Base-by-base conservation (phyloP, 768 basidiomycete species). In the Boletus eberwhitei region DNA sequence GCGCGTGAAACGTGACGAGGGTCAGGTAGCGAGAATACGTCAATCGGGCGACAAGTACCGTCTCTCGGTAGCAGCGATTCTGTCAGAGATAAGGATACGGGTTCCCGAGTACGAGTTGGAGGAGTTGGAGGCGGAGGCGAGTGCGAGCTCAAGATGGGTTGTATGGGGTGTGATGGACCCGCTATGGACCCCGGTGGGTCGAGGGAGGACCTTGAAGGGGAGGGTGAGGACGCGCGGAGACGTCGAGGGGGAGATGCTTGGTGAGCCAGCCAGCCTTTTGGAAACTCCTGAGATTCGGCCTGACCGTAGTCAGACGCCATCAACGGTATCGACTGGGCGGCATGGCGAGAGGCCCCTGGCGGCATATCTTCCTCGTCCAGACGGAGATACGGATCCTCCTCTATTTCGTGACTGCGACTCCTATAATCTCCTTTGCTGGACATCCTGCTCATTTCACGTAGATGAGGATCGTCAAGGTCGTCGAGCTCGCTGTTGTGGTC, bases 61-160 rank as follows among this genome's bases (percentile, higher is more conserved):
- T 89, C 88, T 53, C 89, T 74, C 17, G 88, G 90, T 7, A 93
- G 76, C 8, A 93, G 75, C 4, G 90, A 90, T 63, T 90, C 83
- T 4, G 87, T 90, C n/a, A 93, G 73, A 14, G 86, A 85, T 52
- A 87, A 71, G n/a, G 84, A 82, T 35, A 79, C 72, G 26, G 79
- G 74, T 48, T 76, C 60, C 55, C 65, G 74, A 4, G 76, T 71
- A 9, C 79, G 79, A 32, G 74, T 76, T 9, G 76, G 75, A 26
- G 69, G 75, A 1, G 71, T 64, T 0, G 63, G 77, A 5, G 71
- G 64, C 0, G 64, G 77, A 6, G 72, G 63, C 31, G 74, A 61
- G 76, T 67, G 74, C 3, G 50, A 34, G 21, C 62, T 74, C 4
- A 79, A 77, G 56, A 76, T 75, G 26, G 50, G 38, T 14, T 57